A percentile compares a stretch with the other conserved stretches of the same genome.
Evolutionary conservation across 495 filamentous ascomycete genomes (phyloP).

Genomic region (Aspergillus egyptiacus): DNA sequence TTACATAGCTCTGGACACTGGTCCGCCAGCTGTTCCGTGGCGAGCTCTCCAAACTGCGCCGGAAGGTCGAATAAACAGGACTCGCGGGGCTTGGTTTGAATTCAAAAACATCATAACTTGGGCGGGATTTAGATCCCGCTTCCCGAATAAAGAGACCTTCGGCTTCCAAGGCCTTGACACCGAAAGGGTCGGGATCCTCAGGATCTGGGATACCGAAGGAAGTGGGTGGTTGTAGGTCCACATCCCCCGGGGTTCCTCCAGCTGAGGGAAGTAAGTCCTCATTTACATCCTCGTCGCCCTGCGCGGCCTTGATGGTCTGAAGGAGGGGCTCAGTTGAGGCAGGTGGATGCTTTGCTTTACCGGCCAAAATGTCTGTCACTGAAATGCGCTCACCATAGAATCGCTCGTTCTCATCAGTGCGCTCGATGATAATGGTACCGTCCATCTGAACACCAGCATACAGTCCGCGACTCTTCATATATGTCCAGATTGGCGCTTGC

Average conservation of each 20-base stretch:
- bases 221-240: constrained; percentile 46
- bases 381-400: constrained; percentile 72
- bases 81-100: constrained; percentile 71
- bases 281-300: constrained; percentile 72
- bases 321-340: constrained; percentile 58
- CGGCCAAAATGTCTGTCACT: constrained; percentile 75
- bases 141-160: constrained; percentile 82
- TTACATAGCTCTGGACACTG: constrained; percentile 53
- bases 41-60: constrained; percentile 61
- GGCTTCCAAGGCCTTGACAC: constrained; percentile 76
- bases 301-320: constrained; percentile 77
- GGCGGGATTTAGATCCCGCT: constrained; percentile 64
- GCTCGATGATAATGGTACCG: constrained; percentile 77
- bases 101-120: constrained; percentile 69
- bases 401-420: constrained; percentile 81
- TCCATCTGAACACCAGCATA: constrained; percentile 78
- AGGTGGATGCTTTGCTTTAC: constrained; percentile 66
- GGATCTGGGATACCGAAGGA: constrained; percentile 70
- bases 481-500: constrained; percentile 74
- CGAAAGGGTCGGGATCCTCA: constrained; percentile 79
- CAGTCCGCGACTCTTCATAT: constrained; percentile 81
- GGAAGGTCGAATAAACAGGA: constrained; percentile 65
- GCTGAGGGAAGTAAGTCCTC: constrained; percentile 42
- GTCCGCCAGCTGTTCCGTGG: constrained; percentile 56
- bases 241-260: constrained; percentile 70